These are phyloP conservation scores for Pseudocercospora crystallina DNA, from an alignment of 2,329 filamentous ascomycete species.

Conservation along the genomic window DNA sequence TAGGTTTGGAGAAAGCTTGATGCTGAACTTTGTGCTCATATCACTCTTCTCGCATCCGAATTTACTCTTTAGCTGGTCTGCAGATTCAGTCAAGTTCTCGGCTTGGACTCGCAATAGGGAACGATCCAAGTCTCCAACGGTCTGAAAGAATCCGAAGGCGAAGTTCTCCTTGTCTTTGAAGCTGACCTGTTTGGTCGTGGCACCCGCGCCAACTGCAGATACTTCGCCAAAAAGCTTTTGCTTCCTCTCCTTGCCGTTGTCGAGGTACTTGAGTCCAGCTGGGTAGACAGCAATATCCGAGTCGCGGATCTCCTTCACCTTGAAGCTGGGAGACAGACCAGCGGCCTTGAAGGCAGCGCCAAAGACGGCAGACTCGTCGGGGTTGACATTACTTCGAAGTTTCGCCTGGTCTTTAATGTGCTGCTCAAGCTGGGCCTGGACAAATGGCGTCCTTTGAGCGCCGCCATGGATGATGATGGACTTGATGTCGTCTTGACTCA, in stretches of 20 bases:
- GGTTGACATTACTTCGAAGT: constrained; percentile 90
- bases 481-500: constrained; percentile 74
- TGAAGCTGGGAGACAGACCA: constrained; percentile 88
- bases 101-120: constrained; percentile 68
- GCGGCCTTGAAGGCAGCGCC: constrained; percentile 94
- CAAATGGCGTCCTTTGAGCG: constrained; percentile 85
- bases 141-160: constrained; percentile 74
- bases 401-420: constrained; percentile 71
- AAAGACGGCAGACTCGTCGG: constrained; percentile 94
- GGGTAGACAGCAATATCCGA: constrained; percentile 75
- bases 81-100: constrained; percentile 80
- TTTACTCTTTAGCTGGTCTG: constrained; percentile 74
- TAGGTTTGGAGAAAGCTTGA: constrained; percentile 69
- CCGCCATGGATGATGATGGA: constrained; percentile 94
- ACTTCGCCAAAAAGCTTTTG: constrained; percentile 81
- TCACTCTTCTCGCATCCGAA: constrained; percentile 74
- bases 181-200: constrained; percentile 74
- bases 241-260: constrained; percentile 64
- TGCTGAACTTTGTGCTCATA: constrained; percentile 75
- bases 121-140: constrained; percentile 58
- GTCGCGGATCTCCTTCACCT: constrained; percentile 92
- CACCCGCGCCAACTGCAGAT: constrained; percentile 64
- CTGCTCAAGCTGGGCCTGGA: constrained; percentile 83
- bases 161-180: constrained; percentile 84
- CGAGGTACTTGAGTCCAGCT: constrained; percentile 71